phyloP scores from a whole-genome alignment of 2,329 filamentous ascomycete species.

The Decorospora gaudefroyi region DNA sequence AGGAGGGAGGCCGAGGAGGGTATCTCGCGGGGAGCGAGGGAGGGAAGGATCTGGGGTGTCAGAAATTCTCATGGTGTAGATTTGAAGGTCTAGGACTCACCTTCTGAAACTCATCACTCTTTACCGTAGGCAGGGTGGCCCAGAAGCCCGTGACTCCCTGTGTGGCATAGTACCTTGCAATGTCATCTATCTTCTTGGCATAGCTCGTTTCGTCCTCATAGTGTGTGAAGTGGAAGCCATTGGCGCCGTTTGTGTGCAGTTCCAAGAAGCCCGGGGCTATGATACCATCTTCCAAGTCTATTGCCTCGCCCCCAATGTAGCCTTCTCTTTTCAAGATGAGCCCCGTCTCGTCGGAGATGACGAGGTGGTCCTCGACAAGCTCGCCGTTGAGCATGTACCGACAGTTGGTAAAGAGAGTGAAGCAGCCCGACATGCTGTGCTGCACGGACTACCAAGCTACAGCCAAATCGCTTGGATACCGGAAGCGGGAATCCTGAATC shows the following conservation, averaged over 20 bases:
- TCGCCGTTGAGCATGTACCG: constrained; percentile 52
- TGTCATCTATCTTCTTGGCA: constrained; percentile 50
- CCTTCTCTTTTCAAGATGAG: constrained; percentile 50
- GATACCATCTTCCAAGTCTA: constrained; percentile 57
- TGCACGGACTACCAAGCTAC: constrained; percentile 1
- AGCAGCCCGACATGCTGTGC: constrained; percentile 48
- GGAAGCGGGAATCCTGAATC: constrained; percentile 8
- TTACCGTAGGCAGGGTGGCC: constrained; percentile 59
- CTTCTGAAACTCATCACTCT: constrained; percentile 53
- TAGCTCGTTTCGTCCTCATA: constrained; percentile 52
- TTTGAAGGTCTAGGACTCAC: constrained; percentile 23
- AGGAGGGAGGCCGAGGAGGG: constrained; percentile 55
- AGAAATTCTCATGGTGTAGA: constrained; percentile 9
- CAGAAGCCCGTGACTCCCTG: constrained; percentile 61
- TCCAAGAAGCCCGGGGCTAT: constrained; percentile 61
- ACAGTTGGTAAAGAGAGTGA: constrained; percentile 54
- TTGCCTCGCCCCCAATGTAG: constrained; percentile 51
- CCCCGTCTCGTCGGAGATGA: constrained; percentile 53
- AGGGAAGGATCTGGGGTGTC: constrained; percentile 53
- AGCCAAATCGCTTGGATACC: constrained; percentile 3
- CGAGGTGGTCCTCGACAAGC: constrained; percentile 52
- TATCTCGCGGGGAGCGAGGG: constrained; percentile 51
- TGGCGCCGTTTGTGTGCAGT: constrained; percentile 59
- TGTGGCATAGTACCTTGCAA: constrained; percentile 56
- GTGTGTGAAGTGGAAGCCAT: constrained; percentile 60